Conservation (phyloP, 2,329 filamentous ascomycete species). For the Volutella citrinella region DNA sequence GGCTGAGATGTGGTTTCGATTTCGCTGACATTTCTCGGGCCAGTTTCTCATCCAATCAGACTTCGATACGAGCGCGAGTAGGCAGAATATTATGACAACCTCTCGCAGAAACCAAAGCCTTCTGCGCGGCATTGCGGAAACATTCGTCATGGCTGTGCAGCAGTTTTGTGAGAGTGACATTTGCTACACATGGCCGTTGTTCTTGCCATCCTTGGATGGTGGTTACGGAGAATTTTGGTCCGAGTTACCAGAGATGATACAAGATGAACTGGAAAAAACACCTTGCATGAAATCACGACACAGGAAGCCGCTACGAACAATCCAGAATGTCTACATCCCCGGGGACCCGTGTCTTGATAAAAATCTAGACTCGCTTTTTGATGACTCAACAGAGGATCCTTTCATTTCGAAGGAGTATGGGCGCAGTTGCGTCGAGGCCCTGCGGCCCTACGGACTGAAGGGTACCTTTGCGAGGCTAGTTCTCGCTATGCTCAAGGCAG, state of each 20-base stretch:
- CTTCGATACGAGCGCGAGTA: conserved; percentile 44
- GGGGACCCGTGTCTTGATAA: conserved; percentile 10
- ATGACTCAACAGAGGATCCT: conserved; percentile 9
- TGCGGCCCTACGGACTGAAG: conserved; percentile 11
- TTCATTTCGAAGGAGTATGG: conserved; percentile 18
- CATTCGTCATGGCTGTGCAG: conserved; percentile 36
- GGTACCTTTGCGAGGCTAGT: neutral
- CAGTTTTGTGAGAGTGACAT: conserved; percentile 35
- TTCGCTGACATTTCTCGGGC: no score
- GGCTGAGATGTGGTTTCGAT: no score
- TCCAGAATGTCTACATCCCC: conserved; percentile 8
- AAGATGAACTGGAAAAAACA: conserved; percentile 18
- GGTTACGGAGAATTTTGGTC: conserved; percentile 22
- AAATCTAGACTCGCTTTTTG: conserved; percentile 14
- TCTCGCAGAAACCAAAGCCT: conserved; percentile 39
- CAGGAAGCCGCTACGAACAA: conserved; percentile 4
- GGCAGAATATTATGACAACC: conserved; percentile 37
- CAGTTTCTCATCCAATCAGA: conserved; percentile 49
- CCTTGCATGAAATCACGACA: conserved; percentile 7
- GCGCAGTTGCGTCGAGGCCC: neutral
- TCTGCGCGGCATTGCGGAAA: conserved; percentile 31
- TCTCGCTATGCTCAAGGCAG: conserved; percentile 6
- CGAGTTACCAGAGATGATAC: conserved; percentile 23
- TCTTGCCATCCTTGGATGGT: conserved; percentile 36
- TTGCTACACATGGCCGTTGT: conserved; percentile 43